Percentiles rank a stretch among this genome's conserved stretches.
Conservation (phyloP, 2,329 filamentous ascomycete genomes). For the Aspergillus caelatus region DNA sequence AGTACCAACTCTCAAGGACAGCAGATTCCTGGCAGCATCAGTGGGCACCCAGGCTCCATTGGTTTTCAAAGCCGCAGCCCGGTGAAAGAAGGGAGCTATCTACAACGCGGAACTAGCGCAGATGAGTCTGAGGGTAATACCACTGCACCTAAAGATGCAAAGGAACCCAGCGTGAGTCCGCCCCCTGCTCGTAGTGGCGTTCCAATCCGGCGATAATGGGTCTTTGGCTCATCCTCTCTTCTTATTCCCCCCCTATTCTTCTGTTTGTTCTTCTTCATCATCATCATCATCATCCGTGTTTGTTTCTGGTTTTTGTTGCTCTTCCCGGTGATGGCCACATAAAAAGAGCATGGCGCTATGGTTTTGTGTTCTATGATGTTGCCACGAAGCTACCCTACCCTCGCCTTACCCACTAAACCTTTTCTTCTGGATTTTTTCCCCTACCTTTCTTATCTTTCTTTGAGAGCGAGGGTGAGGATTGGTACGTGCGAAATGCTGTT, state of each 20-base stretch:
- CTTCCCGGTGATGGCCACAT: slow-evolving; percentile 23
- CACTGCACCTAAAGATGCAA: slow-evolving; percentile 47
- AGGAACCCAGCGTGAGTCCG: slow-evolving; percentile 48
- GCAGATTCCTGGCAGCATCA: slow-evolving; percentile 47
- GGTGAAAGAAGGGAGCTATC: slow-evolving; percentile 85
- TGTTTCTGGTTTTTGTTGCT: slow-evolving; percentile 11
- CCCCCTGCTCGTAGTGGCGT: slow-evolving; percentile 56
- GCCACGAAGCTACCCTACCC: slow-evolving; percentile 10
- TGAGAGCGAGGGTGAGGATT: neutral
- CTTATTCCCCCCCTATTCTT: slow-evolving; percentile 14
- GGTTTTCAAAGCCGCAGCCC: slow-evolving; percentile 70
- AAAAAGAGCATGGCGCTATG: slow-evolving; percentile 41
- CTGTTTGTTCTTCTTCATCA: neutral
- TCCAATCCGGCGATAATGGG: slow-evolving; percentile 63
- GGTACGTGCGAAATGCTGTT: neutral
- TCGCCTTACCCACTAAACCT: neutral
- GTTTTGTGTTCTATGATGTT: slow-evolving; percentile 21
- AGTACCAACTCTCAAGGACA: slow-evolving; percentile 38
- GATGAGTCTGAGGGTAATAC: slow-evolving; percentile 43
- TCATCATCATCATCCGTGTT: neutral
- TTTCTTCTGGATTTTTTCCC: neutral
- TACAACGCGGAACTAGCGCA: slow-evolving; percentile 79
- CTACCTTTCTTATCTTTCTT: slow-evolving; percentile 8
- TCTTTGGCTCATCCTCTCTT: slow-evolving; percentile 4
- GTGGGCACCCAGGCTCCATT: slow-evolving; percentile 41